phyloP scores from a whole-genome alignment of 176 grass and related monocot genomes.

The Eragrostis nindensis region DNA sequence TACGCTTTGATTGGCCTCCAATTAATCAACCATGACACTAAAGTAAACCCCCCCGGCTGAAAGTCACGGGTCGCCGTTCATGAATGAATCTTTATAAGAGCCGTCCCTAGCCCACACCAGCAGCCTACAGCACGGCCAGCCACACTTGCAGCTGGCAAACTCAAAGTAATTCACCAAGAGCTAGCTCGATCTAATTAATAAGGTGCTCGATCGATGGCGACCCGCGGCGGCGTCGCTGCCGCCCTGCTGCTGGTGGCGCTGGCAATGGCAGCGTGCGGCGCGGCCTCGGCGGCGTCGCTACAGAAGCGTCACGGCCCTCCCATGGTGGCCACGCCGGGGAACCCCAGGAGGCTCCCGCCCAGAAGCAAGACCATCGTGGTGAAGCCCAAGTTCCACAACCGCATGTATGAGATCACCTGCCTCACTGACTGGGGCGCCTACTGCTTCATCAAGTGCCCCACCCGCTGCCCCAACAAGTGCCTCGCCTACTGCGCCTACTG shows the following conservation, averaged over 20 bases:
- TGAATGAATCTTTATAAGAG: neutral
- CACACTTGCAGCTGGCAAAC: neutral
- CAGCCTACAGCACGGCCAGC: neutral
- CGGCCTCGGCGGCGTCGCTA: neutral
- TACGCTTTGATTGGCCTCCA: neutral
- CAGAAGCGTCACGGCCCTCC: neutral
- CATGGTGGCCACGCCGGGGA: neutral
- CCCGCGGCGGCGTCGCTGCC: neutral
- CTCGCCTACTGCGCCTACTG: constrained; percentile 40
- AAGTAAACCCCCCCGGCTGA: neutral
- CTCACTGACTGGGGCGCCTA: constrained; percentile 10
- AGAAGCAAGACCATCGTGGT: neutral
- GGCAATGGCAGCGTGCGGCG: neutral
- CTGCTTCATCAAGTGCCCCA: constrained; percentile 36
- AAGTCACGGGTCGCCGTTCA: neutral
- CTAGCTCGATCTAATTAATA: neutral
- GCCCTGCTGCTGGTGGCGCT: neutral
- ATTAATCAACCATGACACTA: neutral
- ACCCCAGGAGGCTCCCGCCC: neutral
- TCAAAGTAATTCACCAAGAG: neutral
- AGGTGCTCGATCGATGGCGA: no score
- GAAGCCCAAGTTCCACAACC: neutral
- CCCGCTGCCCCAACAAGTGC: constrained; percentile 36
- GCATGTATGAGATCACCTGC: constrained; percentile 23
- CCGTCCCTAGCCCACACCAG: neutral